Base-by-base conservation (phyloP, 345 rosid species). In the Brassica incana region DNA sequence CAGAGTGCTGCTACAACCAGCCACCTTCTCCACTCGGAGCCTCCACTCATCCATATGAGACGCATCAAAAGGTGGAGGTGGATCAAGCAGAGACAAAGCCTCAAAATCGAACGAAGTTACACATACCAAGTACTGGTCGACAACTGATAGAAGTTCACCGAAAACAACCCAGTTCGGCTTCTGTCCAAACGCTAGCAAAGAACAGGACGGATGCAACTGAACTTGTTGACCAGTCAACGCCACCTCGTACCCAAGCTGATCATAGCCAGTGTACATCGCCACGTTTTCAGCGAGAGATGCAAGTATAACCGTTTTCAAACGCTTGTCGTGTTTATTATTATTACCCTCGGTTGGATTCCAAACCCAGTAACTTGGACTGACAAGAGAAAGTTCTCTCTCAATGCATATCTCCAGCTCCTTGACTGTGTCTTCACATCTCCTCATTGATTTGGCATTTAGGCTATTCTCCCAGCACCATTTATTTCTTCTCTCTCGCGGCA, bases 401-500 rank as follows among this genome's bases (percentile, higher is more conserved):
- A 94, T 86, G 84, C 93, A 88, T 59, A 33, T 75, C 78, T 90
- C 92, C 78, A 92, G 80, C 77, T 95, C 97, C 60, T 78, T 82
- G 32, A 95, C 86, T 5, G 95, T 86, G 25, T 92, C 97, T 45
- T 87, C 86, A 84, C 97, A 95, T 78, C 97, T 89, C 74, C 99
- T 83, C 97, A 95, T 87, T 6, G 97, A 81, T 77, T 94, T 94
- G 23, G 98, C 98, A 86, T 94, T 94, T 59, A 94, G 83, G 73
- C 98, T 88, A 77, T 92, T 92, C 2, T 92, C 92, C 98, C 95
- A 92, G 78, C 98, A 94, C 97, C 97, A 94, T 69, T 78, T 85
- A 76, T 86, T 92, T 89, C 88, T 84, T 84, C 69, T 78, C 32
- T 85, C 86, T 60, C 8, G 75, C 7, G 82, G 85, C 73, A 87